Evolutionary conservation across 768 basidiomycete genomes (phyloP), one percentile per base, ranked within the genome.

Genomic region (Termitomyces sp.): DNA sequence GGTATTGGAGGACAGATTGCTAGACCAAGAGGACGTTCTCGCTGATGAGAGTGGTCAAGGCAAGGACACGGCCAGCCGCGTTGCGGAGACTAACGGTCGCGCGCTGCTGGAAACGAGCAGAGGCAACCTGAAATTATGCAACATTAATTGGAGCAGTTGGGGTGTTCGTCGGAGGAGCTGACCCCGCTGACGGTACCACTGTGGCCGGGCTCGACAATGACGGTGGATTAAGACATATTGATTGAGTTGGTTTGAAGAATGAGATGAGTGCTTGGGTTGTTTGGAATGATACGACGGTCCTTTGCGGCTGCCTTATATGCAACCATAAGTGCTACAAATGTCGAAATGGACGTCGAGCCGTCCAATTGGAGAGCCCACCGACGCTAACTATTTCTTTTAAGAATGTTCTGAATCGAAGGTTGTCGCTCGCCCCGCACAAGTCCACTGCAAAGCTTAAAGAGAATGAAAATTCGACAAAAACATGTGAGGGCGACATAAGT

Each of bases 171-270:
- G 29, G 29, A 59, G 37, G 14, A 47, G 51, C 59, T 32, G 11
- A 63, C 59, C 3, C 56, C 63, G 45, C 38, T 57, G 38, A 63
- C 45, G 43, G 10, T 43, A 38, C 49, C 63, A 56, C 42, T 63
- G 50, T 49, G 29, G 32, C 63, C 63, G 25, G 36, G 40, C 29
- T 60, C 56, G 29, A 61, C 34, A 14, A 2, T 43, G 60, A 59
- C 42, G 31, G 38, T 48, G 52, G 10, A 58, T 4, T 9, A 17
- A 43, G 59, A 8, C 60, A 58, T 64, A 25, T 40, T 49, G 38
- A 15, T 49, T 45, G 17, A 12, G 29, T 46, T 50, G 25, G 31
- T 29, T 36, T 47, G 29, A 46, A 5, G 20, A 2, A 17, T 50
- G 2, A 17, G 34, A 46, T 29, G 34, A 29, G 7, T 45, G 7